Base-by-base conservation (phyloP, 192 early-diverging fungal genomes). In the Geosiphon pyriformis region DNA sequence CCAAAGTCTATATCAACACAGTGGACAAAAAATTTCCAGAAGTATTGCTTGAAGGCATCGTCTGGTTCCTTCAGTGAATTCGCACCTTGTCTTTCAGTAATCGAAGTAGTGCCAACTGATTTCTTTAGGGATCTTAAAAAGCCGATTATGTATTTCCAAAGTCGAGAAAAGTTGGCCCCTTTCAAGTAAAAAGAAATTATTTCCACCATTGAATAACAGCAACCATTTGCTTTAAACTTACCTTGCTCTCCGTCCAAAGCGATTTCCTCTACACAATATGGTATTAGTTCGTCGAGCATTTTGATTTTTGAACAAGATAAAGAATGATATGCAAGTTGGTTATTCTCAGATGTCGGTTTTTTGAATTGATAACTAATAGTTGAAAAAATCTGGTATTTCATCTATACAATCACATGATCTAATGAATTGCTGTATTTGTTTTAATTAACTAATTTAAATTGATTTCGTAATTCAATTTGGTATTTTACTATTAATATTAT, bases 231-330 rank as follows among this genome's bases (percentile, higher is more conserved):
- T 31, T 33, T 7, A 6, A 49, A 50, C 0, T 48, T 48, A 78
- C 85, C 85, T 57, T 70, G 57, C 2, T 69, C 69, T 18, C 83
- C 85, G 37, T 87, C 85, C 11, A 87, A 61, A 1, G 84, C 81
- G 4, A 83, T 69, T 68, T 86, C 85, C 22, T 79, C 78, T 26
- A 83, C 77, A 10, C 83, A 70, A 53, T 64, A 67, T 30, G 74
- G 61, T 49, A 83, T 76, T 29, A 82, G 56, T 52, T 82, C 82
- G 61, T 85, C 83, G 81, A 85, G 80, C 63, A 65, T 65, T 63
- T 63, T 63, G 17, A 18, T n/a, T n/a, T n/a, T n/a, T n/a, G n/a
- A n/a, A n/a, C n/a, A n/a, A n/a, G n/a, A n/a, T n/a, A n/a, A n/a
- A n/a, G n/a, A n/a, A n/a, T n/a, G n/a, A n/a, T n/a, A n/a, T n/a